Evolutionary conservation across 306 rosid genomes (phyloP), one percentile per base, ranked within the genome.

Genomic region (Aeschynomene evenia): DNA sequence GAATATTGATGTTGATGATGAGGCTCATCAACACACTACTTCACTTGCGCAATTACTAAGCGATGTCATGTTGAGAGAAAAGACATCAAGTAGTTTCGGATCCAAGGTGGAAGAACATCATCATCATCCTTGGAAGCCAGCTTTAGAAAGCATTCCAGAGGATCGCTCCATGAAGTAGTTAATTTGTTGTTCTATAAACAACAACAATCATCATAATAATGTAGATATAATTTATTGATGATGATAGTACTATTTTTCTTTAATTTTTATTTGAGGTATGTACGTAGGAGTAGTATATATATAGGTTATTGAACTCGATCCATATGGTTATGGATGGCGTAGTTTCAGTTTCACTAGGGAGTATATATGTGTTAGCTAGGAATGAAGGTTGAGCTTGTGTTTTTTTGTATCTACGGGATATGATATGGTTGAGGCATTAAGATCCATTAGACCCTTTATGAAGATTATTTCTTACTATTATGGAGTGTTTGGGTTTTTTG

Each of bases 91-190:
- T n/a, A n/a, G n/a, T n/a, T n/a, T 56, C 76, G 68, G n/a, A n/a
- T 68, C 56, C 36, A 66, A 71, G 37, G 45, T 20, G 31, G 82
- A 58, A 59, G 68, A 58, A 22, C 37, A 24, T 36, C 76, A 40
- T 5, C 52, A 45, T 50, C 0, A 66, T 48, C 66, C 73, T 60
- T 84, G 92, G 95, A 86, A 75, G 48, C 96, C 96, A 55, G 77
- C 37, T 77, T 81, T 88, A 73, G 93, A 90, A 66, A 81, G 84
- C 62, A 86, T 88, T 79, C 81, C 92, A 12, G 96, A 91, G 74
- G 84, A 83, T 55, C 24, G 26, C 19, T 81, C 74, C 16, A 46
- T 40, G 45, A 69, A 68, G 58, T 68, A 26, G 45, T 14, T 68
- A 26, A 36, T 14, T 46, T 6, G 13, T 29, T 39, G 39, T 33